Conservation (phyloP, 441 rosid species). For the Croton laevigatus region DNA sequence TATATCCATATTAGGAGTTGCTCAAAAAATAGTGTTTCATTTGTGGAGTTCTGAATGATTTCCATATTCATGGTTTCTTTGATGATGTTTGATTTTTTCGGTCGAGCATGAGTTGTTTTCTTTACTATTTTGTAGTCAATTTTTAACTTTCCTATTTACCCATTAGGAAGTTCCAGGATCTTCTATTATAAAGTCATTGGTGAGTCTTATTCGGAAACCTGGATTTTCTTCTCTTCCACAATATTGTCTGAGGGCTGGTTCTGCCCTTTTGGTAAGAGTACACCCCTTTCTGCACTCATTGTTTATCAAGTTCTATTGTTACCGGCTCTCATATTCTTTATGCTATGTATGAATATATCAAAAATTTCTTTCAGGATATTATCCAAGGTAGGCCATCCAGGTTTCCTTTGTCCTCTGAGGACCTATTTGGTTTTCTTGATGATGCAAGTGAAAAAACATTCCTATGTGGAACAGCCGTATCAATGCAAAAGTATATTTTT, state of each 20-base stretch:
- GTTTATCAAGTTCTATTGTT: conserved; percentile 2
- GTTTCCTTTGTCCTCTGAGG: conserved; percentile 71
- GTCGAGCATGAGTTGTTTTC: background rate
- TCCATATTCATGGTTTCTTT: background rate
- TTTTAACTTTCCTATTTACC: conserved; percentile 15
- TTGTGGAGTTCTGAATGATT: background rate
- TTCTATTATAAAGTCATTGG: conserved; percentile 58
- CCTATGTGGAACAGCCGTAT: conserved; percentile 59
- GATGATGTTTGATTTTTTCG: background rate
- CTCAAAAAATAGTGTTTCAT: conserved; percentile 8
- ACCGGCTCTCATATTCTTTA: background rate
- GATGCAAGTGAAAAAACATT: conserved; percentile 96
- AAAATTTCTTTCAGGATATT: conserved; percentile 63
- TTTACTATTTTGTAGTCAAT: conserved; percentile 10
- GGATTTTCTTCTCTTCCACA: conserved; percentile 69
- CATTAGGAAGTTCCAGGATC: conserved; percentile 68
- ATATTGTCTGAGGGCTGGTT: conserved; percentile 71
- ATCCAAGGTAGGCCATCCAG: conserved; percentile 61
- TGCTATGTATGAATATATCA: conserved; percentile 14
- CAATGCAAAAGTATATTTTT: conserved; percentile 85
- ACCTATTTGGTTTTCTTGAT: conserved; percentile 79
- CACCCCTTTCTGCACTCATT: conserved; percentile 9
- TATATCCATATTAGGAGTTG: background rate
- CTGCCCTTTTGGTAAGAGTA: conserved; percentile 68
- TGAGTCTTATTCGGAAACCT: conserved; percentile 57